A percentile compares a stretch with the other conserved stretches of the same genome.
Conservation (phyloP, 495 filamentous ascomycete genomes). For the Lasiosphaeria hispida region DNA sequence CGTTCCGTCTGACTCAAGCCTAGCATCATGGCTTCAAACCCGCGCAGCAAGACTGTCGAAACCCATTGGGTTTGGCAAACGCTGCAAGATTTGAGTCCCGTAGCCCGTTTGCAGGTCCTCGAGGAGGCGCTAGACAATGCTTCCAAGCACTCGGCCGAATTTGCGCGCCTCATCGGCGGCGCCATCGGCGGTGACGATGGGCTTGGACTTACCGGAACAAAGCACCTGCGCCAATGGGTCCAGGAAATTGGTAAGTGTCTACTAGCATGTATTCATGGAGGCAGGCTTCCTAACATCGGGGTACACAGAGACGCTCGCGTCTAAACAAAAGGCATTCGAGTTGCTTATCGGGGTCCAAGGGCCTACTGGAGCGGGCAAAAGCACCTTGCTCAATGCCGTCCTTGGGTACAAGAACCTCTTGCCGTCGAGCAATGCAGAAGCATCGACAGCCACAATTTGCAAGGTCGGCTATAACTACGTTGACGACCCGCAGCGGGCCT, state of each 20-base stretch:
- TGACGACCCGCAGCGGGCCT: constrained; percentile 1
- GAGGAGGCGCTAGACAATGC: constrained; percentile 6
- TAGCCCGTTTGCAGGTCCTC: neutral
- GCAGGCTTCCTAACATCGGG: too few relatives aligned
- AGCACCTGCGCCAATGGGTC: neutral
- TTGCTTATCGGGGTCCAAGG: constrained; percentile 28
- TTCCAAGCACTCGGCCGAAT: neutral
- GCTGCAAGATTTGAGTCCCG: neutral
- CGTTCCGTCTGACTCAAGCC: neutral
- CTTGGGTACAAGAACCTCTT: constrained; percentile 23
- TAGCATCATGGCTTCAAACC: neutral
- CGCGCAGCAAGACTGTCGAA: too few relatives aligned
- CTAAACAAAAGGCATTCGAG: neutral
- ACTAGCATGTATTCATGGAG: neutral
- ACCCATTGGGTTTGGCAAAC: neutral
- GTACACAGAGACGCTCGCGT: neutral
- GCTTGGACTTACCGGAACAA: neutral
- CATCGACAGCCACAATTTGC: constrained; percentile 25
- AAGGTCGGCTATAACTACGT: constrained; percentile 19
- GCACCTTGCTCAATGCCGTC: constrained; percentile 27
- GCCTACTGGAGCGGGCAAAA: constrained; percentile 31
- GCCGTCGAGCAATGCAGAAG: constrained; percentile 22
- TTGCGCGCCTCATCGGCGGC: neutral
- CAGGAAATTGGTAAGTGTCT: neutral
- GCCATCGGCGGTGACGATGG: neutral